A percentile compares a stretch with the other conserved stretches of the same genome.
phyloP scores from a whole-genome alignment of 2,329 filamentous ascomycete species.

The Ceratocystis albifundus region DNA sequence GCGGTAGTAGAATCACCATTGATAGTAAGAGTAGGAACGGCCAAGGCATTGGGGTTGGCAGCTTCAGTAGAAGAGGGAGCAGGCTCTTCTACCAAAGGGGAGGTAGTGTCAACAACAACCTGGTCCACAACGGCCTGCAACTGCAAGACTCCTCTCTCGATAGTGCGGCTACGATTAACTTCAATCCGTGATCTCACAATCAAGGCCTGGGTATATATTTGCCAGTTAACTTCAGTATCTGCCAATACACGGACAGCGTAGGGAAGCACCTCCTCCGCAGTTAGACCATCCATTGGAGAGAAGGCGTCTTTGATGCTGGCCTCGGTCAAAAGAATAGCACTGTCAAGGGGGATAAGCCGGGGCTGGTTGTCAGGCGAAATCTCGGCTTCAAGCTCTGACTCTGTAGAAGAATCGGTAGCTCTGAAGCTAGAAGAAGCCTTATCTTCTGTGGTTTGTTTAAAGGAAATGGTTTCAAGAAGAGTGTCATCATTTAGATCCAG shows the following conservation, averaged over 20 bases:
- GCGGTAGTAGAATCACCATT: slow-evolving; percentile 27
- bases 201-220: slow-evolving; percentile 89
- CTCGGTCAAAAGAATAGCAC: slow-evolving; percentile 80
- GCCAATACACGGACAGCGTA: slow-evolving; percentile 80
- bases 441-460: slow-evolving; percentile 37
- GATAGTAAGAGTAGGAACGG: neutral
- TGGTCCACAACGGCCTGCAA: slow-evolving; percentile 93
- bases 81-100: slow-evolving; percentile 25
- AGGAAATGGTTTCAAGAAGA: slow-evolving; percentile 74
- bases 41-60: slow-evolving; percentile 23
- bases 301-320: slow-evolving; percentile 79
- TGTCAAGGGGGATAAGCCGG: slow-evolving; percentile 68
- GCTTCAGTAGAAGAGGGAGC: neutral
- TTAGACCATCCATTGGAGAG: slow-evolving; percentile 71
- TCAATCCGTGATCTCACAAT: slow-evolving; percentile 85
- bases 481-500: slow-evolving; percentile 86
- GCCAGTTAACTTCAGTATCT: slow-evolving; percentile 91
- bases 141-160: slow-evolving; percentile 82
- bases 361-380: slow-evolving; percentile 73
- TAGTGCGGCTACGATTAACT: slow-evolving; percentile 70
- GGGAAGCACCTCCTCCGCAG: slow-evolving; percentile 83
- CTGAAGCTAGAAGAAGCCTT: slow-evolving; percentile 40
- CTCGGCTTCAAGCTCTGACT: slow-evolving; percentile 40
- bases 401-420: neutral
- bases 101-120: slow-evolving; percentile 70